Conservation (phyloP, 2,329 filamentous ascomycete genomes). For the Paraphaeosphaeria minitans region DNA sequence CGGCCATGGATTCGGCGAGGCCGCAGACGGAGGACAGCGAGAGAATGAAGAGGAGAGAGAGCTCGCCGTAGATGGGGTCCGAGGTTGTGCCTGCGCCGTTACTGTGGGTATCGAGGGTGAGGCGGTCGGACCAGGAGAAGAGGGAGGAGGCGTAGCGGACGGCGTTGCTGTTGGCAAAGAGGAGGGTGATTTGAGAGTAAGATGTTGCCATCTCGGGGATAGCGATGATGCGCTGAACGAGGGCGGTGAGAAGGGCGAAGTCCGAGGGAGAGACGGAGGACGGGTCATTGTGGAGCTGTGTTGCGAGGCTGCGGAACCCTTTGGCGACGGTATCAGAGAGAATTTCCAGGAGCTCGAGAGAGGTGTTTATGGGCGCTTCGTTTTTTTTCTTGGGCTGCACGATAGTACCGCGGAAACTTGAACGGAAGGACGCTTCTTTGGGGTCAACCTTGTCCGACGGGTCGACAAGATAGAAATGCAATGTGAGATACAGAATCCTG, state of each 20-base stretch:
- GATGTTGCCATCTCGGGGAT: conserved; percentile 76
- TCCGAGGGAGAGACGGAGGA: conserved; percentile 73
- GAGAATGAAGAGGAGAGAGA: conserved; percentile 86
- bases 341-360: conserved; percentile 69
- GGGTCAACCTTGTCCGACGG: conserved; percentile 37
- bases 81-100: conserved; percentile 53
- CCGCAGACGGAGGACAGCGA: conserved; percentile 81
- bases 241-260: conserved; percentile 82
- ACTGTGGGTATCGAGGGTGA: conserved; percentile 60
- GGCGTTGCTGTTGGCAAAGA: conserved; percentile 66
- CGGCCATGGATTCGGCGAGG: conserved; percentile 87
- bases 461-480: conserved; percentile 64
- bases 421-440: conserved; percentile 30
- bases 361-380: conserved; percentile 27
- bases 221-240: conserved; percentile 81
- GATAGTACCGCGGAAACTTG: conserved; percentile 44
- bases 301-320: conserved; percentile 81
- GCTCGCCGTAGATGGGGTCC: conserved; percentile 90
- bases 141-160: conserved; percentile 82
- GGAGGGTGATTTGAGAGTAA: conserved; percentile 51
- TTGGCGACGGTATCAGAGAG: conserved; percentile 78
- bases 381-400: conserved; percentile 50
- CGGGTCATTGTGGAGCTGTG: conserved; percentile 78
- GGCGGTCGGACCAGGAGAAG: conserved; percentile 90
- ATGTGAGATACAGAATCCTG: conserved; percentile 80